Percentiles rank a stretch among this genome's conserved stretches.
Evolutionary conservation across 805 yeast genomes (phyloP).

Genomic region (Lachancea meyersii): DNA sequence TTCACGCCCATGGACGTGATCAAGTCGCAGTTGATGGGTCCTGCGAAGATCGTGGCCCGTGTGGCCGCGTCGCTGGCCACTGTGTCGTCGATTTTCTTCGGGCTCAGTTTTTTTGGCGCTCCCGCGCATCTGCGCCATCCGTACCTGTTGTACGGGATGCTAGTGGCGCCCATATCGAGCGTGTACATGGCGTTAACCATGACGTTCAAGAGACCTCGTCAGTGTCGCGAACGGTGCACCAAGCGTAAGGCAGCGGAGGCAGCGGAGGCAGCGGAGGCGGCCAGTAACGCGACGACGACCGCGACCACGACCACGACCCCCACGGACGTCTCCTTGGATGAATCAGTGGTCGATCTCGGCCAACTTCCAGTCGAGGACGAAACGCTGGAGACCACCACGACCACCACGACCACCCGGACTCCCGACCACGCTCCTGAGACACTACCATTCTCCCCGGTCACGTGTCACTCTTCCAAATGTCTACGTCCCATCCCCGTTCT

Average conservation of each 20-base stretch:
- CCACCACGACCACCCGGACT: not conserved
- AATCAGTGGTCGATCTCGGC: slow-evolving; percentile 29
- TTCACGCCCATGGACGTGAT: slow-evolving; percentile 21
- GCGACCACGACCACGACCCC: slow-evolving; percentile 1
- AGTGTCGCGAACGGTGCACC: slow-evolving; percentile 3
- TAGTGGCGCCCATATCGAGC: slow-evolving; percentile 6
- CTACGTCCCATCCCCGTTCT: slow-evolving; percentile 7
- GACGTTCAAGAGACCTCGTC: slow-evolving; percentile 1
- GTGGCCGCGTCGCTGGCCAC: slow-evolving; percentile 38
- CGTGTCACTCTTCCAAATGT: slow-evolving; percentile 10
- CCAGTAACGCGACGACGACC: not conserved
- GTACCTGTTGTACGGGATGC: slow-evolving; percentile 51
- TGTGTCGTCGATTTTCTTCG: slow-evolving; percentile 46
- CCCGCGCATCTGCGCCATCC: slow-evolving; percentile 60
- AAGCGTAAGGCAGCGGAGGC: too few species aligned
- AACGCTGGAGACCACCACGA: not conserved
- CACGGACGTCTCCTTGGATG: slow-evolving; percentile 14
- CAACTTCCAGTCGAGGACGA: slow-evolving; percentile 1
- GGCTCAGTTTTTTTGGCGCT: slow-evolving; percentile 50
- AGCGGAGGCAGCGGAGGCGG: too few species aligned
- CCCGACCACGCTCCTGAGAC: too few species aligned
- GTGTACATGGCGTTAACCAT: slow-evolving; percentile 2
- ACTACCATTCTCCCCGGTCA: too few species aligned
- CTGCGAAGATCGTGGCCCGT: slow-evolving; percentile 18
- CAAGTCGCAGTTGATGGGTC: slow-evolving; percentile 14